These are phyloP conservation scores for Rosa lucieae DNA, from an alignment of 306 rosid genomes.

Conservation along the genomic window DNA sequence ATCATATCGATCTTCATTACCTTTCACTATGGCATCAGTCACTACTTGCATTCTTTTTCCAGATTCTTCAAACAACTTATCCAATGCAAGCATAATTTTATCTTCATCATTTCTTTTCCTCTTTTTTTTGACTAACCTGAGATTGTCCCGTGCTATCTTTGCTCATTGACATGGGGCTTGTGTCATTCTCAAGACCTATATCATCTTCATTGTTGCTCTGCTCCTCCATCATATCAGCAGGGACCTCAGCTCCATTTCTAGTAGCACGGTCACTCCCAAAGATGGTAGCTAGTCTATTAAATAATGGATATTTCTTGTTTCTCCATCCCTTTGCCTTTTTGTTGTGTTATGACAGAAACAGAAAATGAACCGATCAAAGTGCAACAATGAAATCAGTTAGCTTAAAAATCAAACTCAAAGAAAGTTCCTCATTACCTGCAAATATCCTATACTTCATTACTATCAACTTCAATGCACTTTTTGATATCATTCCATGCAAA, in stretches of 20 bases:
- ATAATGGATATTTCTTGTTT: background rate
- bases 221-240: background rate
- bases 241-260: background rate
- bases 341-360: background rate
- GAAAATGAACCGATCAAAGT: background rate
- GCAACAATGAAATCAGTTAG: background rate
- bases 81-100: background rate
- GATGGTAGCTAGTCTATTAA: background rate
- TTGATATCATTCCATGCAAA: background rate
- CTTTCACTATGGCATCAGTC: background rate
- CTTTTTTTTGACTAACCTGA: background rate
- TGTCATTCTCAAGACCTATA: background rate
- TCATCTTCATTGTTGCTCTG: background rate
- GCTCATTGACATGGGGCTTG: background rate
- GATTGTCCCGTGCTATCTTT: background rate
- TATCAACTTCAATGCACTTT: background rate
- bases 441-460: background rate
- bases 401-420: no score
- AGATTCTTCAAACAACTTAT: background rate
- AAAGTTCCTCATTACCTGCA: background rate
- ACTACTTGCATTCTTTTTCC: background rate
- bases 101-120: slow-evolving; percentile 5
- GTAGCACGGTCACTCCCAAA: background rate
- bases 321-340: background rate
- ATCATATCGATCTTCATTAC: background rate